Percentiles rank a stretch among this genome's conserved stretches.
phyloP scores from a whole-genome alignment of 2,329 filamentous ascomycete genomes.

The Colletotrichum euphorbiae region DNA sequence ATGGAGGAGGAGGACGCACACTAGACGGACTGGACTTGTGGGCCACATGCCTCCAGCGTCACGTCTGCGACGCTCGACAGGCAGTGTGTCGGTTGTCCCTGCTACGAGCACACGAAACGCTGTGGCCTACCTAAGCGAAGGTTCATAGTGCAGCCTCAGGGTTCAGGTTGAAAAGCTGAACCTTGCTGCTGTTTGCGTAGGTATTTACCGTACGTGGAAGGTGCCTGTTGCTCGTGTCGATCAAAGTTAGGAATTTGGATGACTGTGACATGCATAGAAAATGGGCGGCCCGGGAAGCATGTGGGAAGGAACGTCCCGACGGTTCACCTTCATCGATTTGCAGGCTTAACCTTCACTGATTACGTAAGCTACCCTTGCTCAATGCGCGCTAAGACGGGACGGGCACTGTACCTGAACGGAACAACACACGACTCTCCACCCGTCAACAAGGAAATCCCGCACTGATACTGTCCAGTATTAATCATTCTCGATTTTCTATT shows the following conservation, averaged over 20 bases:
- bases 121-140: no score
- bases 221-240: background rate
- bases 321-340: background rate
- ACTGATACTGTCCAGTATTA: no score
- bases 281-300: background rate
- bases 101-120: no score
- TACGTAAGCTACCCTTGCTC: no score
- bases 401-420: conserved; percentile 30
- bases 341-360: no score
- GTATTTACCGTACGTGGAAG: background rate
- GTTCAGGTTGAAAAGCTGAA: background rate
- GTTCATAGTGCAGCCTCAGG: no score
- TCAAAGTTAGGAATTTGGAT: no score
- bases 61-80: background rate
- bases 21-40: background rate
- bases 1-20: background rate
- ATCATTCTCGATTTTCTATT: conserved; percentile 20
- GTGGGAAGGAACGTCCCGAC: conserved; percentile 19
- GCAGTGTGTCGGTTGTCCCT: background rate
- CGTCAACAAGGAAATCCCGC: conserved; percentile 10
- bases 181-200: background rate
- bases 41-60: background rate
- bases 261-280: no score
- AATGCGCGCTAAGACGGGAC: background rate
- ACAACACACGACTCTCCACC: conserved; percentile 26